These are phyloP conservation scores for Phialemoniopsis sp. DNA, from an alignment of 2,329 filamentous ascomycete species.

Conservation along the genomic window DNA sequence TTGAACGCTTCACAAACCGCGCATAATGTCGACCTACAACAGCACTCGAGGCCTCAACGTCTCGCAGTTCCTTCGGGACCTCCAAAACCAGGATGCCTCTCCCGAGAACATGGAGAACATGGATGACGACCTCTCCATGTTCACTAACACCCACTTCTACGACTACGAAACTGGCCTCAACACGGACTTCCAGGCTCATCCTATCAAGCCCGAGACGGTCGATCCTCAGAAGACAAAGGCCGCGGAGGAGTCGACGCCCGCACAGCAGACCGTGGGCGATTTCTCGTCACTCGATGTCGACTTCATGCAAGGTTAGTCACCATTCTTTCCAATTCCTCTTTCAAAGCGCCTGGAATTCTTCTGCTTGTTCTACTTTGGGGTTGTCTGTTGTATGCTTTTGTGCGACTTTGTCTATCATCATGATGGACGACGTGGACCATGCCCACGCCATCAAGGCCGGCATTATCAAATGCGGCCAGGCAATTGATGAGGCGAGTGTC, in stretches of 20 bases:
- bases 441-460: too few species aligned
- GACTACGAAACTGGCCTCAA: slow-evolving; percentile 68
- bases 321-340: slow-evolving; percentile 6
- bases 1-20: slow-evolving; percentile 7
- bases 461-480: too few species aligned
- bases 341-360: slow-evolving; percentile 2
- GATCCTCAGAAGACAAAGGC: slow-evolving; percentile 19
- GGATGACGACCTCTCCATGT: slow-evolving; percentile 71
- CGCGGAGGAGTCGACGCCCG: slow-evolving; percentile 31
- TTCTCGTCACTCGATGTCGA: slow-evolving; percentile 35
- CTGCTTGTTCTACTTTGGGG: slow-evolving; percentile 5
- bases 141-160: slow-evolving; percentile 79
- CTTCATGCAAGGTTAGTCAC: slow-evolving; percentile 44
- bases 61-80: slow-evolving; percentile 81
- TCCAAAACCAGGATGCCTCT: slow-evolving; percentile 66
- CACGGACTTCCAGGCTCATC: slow-evolving; percentile 49
- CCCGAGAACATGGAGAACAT: slow-evolving; percentile 57
- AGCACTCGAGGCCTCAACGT: slow-evolving; percentile 81
- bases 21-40: slow-evolving; percentile 65
- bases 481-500: slow-evolving; percentile 16
- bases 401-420: slow-evolving; percentile 5
- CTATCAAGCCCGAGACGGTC: slow-evolving; percentile 34
- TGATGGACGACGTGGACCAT: too few species aligned
- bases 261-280: slow-evolving; percentile 37
- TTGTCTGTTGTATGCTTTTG: neutral